These are phyloP conservation scores for Botrytis tulipae DNA, from an alignment of 2,329 filamentous ascomycete genomes.

Conservation along the genomic window DNA sequence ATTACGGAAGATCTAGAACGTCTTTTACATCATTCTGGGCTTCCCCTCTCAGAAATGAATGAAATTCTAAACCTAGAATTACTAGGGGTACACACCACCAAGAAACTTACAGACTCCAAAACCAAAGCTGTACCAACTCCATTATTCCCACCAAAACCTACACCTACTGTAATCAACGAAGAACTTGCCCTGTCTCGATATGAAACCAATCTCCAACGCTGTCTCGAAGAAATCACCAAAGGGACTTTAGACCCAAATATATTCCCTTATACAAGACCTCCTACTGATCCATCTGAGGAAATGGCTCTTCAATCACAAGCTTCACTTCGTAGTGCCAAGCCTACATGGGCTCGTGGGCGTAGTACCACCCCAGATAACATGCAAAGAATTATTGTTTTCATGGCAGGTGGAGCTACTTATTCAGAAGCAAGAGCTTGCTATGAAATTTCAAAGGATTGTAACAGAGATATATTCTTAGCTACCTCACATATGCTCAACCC, in stretches of 20 bases:
- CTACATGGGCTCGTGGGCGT: slow-evolving; percentile 88
- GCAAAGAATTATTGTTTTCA: slow-evolving; percentile 88
- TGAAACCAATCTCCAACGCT: slow-evolving; percentile 74
- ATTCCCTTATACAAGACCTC: slow-evolving; percentile 74
- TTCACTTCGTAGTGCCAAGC: slow-evolving; percentile 86
- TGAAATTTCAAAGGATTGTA: slow-evolving; percentile 69
- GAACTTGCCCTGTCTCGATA: slow-evolving; percentile 87
- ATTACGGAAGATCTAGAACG: slow-evolving; percentile 81
- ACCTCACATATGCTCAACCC: slow-evolving; percentile 94
- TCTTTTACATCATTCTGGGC: slow-evolving; percentile 75
- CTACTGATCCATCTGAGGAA: slow-evolving; percentile 60
- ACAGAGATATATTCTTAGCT: slow-evolving; percentile 80
- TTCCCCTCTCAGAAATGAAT: slow-evolving; percentile 71
- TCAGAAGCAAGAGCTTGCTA: slow-evolving; percentile 89
- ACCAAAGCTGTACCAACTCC: slow-evolving; percentile 60
- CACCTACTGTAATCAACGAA: slow-evolving; percentile 57
- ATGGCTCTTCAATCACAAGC: slow-evolving; percentile 57
- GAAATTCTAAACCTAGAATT: slow-evolving; percentile 76
- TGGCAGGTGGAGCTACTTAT: slow-evolving; percentile 93
- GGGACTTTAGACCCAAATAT: slow-evolving; percentile 63
- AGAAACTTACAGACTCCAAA: slow-evolving; percentile 70
- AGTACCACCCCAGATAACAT: slow-evolving; percentile 73
- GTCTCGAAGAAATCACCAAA: slow-evolving; percentile 72
- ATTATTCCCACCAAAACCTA: slow-evolving; percentile 68
- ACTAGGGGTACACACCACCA: slow-evolving; percentile 71